A percentile compares a stretch with the other conserved stretches of the same genome.
phyloP scores from a whole-genome alignment of 352 stramenopile genomes.

The Phytophthora rubi region DNA sequence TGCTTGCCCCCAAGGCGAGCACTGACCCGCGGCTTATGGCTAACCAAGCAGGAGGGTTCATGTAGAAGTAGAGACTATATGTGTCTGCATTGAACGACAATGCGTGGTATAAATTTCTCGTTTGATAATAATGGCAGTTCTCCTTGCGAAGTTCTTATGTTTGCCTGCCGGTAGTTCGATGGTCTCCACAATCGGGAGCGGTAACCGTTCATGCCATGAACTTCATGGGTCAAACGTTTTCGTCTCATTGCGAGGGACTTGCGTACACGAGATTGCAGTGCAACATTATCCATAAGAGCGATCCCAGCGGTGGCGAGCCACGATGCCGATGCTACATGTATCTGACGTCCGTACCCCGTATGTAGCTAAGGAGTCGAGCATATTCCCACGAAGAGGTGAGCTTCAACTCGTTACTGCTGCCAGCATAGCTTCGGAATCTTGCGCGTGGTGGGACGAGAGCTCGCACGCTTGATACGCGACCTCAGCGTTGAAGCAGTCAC shows the following conservation, averaged over 20 bases:
- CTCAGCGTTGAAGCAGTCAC: constrained; percentile 7
- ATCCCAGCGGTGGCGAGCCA: constrained; percentile 2
- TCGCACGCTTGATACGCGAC: background rate
- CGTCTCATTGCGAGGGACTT: constrained; percentile 25
- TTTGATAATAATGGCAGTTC: constrained; percentile 7
- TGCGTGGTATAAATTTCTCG: background rate
- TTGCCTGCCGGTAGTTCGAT: no score
- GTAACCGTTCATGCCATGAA: background rate
- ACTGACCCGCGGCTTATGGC: constrained; percentile 25
- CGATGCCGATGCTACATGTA: background rate
- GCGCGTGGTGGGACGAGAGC: constrained; percentile 5
- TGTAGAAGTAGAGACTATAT: constrained; percentile 1
- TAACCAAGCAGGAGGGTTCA: constrained; percentile 5
- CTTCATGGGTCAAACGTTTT: background rate
- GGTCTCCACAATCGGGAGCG: background rate
- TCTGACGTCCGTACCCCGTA: background rate
- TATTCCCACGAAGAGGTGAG: constrained; percentile 3
- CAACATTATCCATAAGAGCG: background rate
- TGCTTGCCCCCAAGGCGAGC: constrained; percentile 31
- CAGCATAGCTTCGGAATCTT: constrained; percentile 2
- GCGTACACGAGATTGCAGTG: constrained; percentile 9
- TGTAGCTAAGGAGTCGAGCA: background rate
- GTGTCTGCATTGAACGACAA: constrained; percentile 1
- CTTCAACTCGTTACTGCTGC: constrained; percentile 13
- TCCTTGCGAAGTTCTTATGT: background rate